Base-by-base conservation (phyloP, 1,139 yeast genomes). In the Geotrichum phurueaensis region DNA sequence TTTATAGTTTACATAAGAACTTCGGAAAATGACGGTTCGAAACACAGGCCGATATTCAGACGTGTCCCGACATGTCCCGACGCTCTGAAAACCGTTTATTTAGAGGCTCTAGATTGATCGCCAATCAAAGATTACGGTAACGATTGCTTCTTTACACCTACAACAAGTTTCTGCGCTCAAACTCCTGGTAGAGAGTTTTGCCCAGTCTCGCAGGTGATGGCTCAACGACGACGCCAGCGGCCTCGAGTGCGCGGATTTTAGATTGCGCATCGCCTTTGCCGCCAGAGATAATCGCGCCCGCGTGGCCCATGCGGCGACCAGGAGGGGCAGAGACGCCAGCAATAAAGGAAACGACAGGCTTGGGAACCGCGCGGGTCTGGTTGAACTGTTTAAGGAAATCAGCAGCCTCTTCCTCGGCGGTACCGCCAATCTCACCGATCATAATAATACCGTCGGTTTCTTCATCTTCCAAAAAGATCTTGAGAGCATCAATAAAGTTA, bases 251-350 rank as follows among this genome's bases (percentile, higher is more conserved):
- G 68, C 86, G 85, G 75, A 94, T 94, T 85, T 94, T 94, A 69
- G 96, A 89, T 73, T 87, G 87, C 67, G 99, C 99, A 75, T 95
- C 97, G 78, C 99, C 98, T 81, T 94, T 94, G 76, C 98, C 97
- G 76, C 99, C 99, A 66, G 97, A 89, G 68, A 94, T 94, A 73
- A 94, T 90, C 78, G 99, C 99, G 83, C 99, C 99, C 64, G 99
- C 98, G 79, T 94, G 99, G 71, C 99, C 99, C 98, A 94, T 94
- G 83, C 99, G 92, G 23, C 64, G 57, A 75, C 99, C 99, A 76
- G 97, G 98, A 69, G 98, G 98, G 72, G 99, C 98, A 70, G 97
- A 91, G 66, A 92, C 87, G 81, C 99, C 99, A 66, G 99, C 99
- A 76, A 94, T 94, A 82, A 95, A 94, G 6, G 97, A 89, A 67